Conservation (phyloP, 2,329 filamentous ascomycete species). For the Leptographium galeiforme region DNA sequence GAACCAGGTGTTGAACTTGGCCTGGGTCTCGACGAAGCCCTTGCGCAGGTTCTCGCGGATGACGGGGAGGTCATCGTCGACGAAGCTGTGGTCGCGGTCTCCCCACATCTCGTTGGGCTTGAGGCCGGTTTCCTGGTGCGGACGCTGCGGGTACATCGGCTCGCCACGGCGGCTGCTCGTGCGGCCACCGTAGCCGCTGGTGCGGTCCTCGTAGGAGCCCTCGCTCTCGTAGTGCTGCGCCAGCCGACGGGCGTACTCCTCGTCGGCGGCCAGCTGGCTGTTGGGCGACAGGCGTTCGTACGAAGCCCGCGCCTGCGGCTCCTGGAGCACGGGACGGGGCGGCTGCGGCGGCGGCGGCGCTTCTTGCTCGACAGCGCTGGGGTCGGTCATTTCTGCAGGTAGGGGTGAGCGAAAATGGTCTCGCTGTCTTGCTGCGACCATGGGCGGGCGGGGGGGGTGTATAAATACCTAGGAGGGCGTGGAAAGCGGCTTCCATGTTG, state of each 20-base stretch:
- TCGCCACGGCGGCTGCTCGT: slow-evolving; percentile 10
- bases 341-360: slow-evolving; percentile 55
- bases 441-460: too few species aligned
- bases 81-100: slow-evolving; percentile 73
- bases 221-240: slow-evolving; percentile 74
- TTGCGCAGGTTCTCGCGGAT: slow-evolving; percentile 89
- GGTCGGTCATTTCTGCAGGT: slow-evolving; percentile 60
- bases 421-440: too few species aligned
- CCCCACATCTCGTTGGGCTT: slow-evolving; percentile 45
- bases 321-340: slow-evolving; percentile 53
- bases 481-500: slow-evolving; percentile 85
- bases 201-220: slow-evolving; percentile 43
- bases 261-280: slow-evolving; percentile 79
- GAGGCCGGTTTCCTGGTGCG: slow-evolving; percentile 34
- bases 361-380: slow-evolving; percentile 50
- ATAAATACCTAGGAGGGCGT: slow-evolving; percentile 85
- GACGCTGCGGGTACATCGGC: slow-evolving; percentile 18
- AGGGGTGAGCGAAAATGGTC: too few species aligned
- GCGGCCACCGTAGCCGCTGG: slow-evolving; percentile 26
- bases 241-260: slow-evolving; percentile 77
- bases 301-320: slow-evolving; percentile 51
- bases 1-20: slow-evolving; percentile 87
- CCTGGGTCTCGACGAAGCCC: slow-evolving; percentile 88
- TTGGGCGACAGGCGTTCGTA: slow-evolving; percentile 47
- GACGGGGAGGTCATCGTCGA: slow-evolving; percentile 88